Evolutionary conservation across 2,329 filamentous ascomycete species (phyloP).

Genomic region (Scorias spongiosa): DNA sequence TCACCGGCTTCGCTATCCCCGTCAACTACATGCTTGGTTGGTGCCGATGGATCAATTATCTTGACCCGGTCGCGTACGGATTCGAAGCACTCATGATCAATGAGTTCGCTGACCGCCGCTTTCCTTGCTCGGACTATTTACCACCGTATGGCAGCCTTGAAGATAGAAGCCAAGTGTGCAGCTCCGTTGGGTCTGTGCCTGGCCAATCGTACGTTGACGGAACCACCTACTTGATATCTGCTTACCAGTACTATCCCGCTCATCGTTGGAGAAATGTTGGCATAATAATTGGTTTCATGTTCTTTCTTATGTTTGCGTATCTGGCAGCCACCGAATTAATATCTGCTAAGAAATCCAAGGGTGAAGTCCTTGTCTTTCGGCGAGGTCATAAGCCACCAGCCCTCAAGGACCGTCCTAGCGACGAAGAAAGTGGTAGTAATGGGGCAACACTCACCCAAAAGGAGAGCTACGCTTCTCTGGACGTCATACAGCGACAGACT

Average conservation of each 20-base stretch:
- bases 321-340: constrained; percentile 25
- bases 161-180: constrained; percentile 23
- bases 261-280: constrained; percentile 31
- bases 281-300: constrained; percentile 23
- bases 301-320: constrained; percentile 22
- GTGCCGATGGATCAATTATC: constrained; percentile 67
- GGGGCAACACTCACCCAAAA: constrained; percentile 16
- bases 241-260: constrained; percentile 18
- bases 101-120: constrained; percentile 57
- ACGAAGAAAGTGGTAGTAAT: constrained; percentile 21
- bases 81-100: constrained; percentile 60
- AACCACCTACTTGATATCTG: constrained; percentile 19
- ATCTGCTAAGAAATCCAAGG: constrained; percentile 27
- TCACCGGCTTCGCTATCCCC: constrained; percentile 50
- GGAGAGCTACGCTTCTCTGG: constrained; percentile 24
- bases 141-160: constrained; percentile 26
- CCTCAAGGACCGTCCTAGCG: constrained; percentile 29
- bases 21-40: constrained; percentile 55
- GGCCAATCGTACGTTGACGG: constrained; percentile 25
- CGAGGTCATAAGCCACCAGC: constrained; percentile 27
- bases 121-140: constrained; percentile 31
- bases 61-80: constrained; percentile 58
- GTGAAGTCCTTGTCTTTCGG: constrained; percentile 28
- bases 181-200: constrained; percentile 25
- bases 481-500: constrained; percentile 46